phyloP scores from a whole-genome alignment of 139 green algal genomes.

The Coelastrella sp. region DNA sequence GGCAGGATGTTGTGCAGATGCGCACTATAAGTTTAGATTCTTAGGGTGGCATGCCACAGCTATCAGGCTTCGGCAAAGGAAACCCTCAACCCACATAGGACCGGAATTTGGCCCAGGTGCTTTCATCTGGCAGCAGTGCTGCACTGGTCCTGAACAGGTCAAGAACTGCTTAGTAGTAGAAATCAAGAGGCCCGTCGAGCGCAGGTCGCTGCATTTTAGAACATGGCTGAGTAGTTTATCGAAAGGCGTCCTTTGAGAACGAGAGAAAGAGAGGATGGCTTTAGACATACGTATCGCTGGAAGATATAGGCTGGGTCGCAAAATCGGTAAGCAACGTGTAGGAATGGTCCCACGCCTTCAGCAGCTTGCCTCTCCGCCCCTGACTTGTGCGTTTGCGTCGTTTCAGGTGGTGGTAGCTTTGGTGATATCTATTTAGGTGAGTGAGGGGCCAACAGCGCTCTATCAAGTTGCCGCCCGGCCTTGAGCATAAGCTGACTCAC shows the following conservation, averaged over 20 bases:
- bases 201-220: background rate
- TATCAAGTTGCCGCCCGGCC: background rate
- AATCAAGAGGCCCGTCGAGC: background rate
- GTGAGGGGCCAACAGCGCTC: conserved; percentile 11
- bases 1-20: too few species aligned
- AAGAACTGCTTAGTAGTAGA: background rate
- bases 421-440: conserved; percentile 93
- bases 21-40: too few species aligned
- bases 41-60: too few species aligned
- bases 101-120: background rate
- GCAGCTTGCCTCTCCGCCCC: background rate
- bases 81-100: too few species aligned
- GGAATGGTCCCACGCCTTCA: background rate
- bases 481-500: background rate
- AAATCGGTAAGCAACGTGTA: conserved; percentile 52
- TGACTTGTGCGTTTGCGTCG: too few species aligned
- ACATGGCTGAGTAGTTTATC: conserved; percentile 11
- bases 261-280: conserved; percentile 51
- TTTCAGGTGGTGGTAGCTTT: conserved; percentile 74
- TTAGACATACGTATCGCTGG: conserved; percentile 80
- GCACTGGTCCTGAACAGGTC: too few species aligned
- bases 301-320: conserved; percentile 72
- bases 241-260: background rate
- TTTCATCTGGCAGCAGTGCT: background rate
- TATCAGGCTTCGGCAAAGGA: too few species aligned